Evolutionary conservation across 2,329 filamentous ascomycete genomes (phyloP), one percentile per base, ranked within the genome.

Genomic region (Neofusicoccum sp.): DNA sequence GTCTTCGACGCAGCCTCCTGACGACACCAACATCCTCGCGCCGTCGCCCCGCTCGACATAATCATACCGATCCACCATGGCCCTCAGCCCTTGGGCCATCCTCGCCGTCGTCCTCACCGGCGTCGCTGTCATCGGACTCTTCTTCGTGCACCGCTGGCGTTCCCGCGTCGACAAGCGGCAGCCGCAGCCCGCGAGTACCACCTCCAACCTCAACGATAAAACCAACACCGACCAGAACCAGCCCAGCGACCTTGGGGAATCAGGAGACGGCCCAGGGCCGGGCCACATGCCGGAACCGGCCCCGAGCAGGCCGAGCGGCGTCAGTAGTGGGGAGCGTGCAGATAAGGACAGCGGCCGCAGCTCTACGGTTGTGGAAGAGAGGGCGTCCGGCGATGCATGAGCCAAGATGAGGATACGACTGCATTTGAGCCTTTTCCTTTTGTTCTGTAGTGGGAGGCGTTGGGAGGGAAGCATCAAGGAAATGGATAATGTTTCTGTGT

Each of bases 51-150:
- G 8, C 14, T 9, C 36, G 37, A 29, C 37, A 31, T 29, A 9
- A 33, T 7, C 52, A 43, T 28, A 29, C 9, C 2, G 12, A 4
- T 8, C 37, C 5, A 14, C 29, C 37, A 58, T 58, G 54, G 12
- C 11, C 31, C 36, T 58, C 39, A 45, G 39, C n/a, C 54, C 54
- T 5, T 58, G 54, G 54, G 54, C 54, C 39, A 58, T 58, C 9
- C 41, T 58, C 31, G 54, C 54, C 54, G 45, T 58, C 54, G 39
- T 22, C 39, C 54, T 58, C 31, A 36, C 41, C 54, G 54, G n/a
- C 39, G 41, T 45, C 54, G 36, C n/a, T 41, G 8, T 58, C 54
- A 6, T 16, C 54, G 54, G 28, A 39, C 41, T 58, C 54, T 16
- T 45, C 54, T n/a, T 11, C 54, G 6, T 58, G 14, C 54, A 58